Evolutionary conservation across 2,329 filamentous ascomycete species (phyloP).

Genomic region (Epichloe hybrida): DNA sequence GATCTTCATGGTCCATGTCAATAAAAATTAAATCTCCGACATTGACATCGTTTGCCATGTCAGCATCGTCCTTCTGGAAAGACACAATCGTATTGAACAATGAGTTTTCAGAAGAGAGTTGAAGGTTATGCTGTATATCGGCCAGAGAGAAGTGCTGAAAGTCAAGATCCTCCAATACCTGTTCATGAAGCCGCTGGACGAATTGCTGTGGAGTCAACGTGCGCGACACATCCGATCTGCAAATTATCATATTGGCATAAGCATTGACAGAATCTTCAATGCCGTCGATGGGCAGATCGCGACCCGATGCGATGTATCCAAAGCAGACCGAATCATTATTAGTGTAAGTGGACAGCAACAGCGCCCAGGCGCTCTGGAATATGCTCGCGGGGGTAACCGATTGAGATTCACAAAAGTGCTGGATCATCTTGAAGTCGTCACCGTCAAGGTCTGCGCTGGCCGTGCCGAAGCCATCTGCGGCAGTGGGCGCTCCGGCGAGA

Average conservation of each 20-base stretch:
- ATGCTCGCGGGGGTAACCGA: slow-evolving; percentile 11
- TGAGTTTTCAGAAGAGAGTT: slow-evolving; percentile 2
- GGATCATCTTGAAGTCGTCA: slow-evolving; percentile 1
- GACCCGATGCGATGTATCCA: slow-evolving; percentile 2
- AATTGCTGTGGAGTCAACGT: slow-evolving; percentile 24
- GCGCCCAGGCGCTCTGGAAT: slow-evolving; percentile 7
- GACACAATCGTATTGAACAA: slow-evolving; percentile 23
- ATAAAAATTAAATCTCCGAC: background rate
- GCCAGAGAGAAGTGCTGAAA: slow-evolving; percentile 35
- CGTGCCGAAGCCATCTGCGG: background rate
- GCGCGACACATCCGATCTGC: background rate
- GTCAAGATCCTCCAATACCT: slow-evolving; percentile 30
- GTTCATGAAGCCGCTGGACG: slow-evolving; percentile 21
- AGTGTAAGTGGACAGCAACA: slow-evolving; percentile 5
- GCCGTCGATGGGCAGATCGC: background rate
- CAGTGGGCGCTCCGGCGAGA: background rate
- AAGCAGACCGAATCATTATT: slow-evolving; percentile 1
- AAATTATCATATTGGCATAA: slow-evolving; percentile 3
- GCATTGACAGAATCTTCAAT: slow-evolving; percentile 4
- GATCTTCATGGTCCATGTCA: slow-evolving; percentile 2
- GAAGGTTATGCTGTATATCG: slow-evolving; percentile 26
- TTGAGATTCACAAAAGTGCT: slow-evolving; percentile 23
- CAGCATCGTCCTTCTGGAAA: slow-evolving; percentile 11
- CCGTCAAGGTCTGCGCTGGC: background rate
- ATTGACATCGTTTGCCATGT: background rate